phyloP scores from a whole-genome alignment of 345 rosid genomes.

The Kernera saxatilis region DNA sequence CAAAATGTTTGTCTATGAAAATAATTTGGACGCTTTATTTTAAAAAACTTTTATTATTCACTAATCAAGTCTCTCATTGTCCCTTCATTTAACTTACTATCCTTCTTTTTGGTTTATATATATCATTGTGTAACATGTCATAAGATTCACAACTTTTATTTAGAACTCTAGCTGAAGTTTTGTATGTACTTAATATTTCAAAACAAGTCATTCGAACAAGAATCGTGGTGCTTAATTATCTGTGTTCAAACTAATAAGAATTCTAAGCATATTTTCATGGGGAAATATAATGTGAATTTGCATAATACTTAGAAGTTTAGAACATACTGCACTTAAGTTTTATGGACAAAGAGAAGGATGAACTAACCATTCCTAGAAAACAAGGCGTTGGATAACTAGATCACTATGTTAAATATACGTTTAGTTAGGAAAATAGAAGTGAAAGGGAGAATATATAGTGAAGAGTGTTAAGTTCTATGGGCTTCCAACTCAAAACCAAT shows the following conservation, averaged over 20 bases:
- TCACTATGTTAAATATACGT: too few species aligned
- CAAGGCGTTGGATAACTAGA: too few species aligned
- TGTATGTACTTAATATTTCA: neutral
- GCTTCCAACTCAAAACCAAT: too few species aligned
- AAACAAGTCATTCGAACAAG: neutral
- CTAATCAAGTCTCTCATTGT: neutral
- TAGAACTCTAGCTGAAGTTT: neutral
- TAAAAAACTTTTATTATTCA: neutral
- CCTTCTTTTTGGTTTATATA: neutral
- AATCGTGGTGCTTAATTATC: too few species aligned
- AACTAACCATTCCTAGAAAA: too few species aligned
- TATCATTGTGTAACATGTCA: neutral
- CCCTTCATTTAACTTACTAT: neutral
- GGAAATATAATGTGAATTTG: too few species aligned
- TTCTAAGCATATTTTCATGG: too few species aligned
- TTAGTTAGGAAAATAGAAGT: neutral
- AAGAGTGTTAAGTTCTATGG: too few species aligned
- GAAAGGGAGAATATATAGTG: neutral
- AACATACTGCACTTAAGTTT: too few species aligned
- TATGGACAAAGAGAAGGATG: too few species aligned
- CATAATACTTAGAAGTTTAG: too few species aligned
- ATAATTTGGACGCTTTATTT: slow-evolving; percentile 1
- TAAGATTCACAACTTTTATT: neutral
- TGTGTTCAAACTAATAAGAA: neutral
- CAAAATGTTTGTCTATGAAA: slow-evolving; percentile 3